Percentiles rank a stretch among this genome's conserved stretches.
Conservation (phyloP, 2,329 filamentous ascomycete species). For the Monosporascus sp. region DNA sequence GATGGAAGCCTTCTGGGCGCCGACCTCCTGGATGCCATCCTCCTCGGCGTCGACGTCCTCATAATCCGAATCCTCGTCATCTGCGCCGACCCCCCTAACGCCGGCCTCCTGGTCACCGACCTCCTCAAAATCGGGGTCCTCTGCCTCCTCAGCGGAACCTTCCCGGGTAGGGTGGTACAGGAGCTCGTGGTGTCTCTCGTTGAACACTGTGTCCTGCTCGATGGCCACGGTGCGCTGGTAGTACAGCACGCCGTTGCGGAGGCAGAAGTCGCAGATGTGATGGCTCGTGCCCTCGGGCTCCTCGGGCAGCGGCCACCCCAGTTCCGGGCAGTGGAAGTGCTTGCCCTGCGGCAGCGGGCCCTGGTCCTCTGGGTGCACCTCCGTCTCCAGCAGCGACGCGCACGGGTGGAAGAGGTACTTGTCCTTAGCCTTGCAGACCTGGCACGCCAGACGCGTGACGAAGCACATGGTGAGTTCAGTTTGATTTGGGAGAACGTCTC, state of each 20-base stretch:
- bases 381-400: constrained; percentile 1
- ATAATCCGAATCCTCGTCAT: too few species aligned
- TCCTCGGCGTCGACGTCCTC: too few species aligned
- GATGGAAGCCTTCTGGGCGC: too few species aligned
- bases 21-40: too few species aligned
- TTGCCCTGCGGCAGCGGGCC: not conserved
- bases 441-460: constrained; percentile 3
- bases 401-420: constrained; percentile 4
- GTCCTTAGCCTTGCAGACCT: constrained; percentile 2
- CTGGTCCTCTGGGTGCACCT: not conserved
- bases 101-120: not conserved
- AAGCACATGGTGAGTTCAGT: constrained; percentile 2
- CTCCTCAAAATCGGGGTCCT: not conserved
- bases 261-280: constrained; percentile 13
- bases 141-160: not conserved
- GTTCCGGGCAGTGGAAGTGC: constrained; percentile 7
- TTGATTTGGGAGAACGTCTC: too few species aligned
- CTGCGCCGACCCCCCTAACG: not conserved
- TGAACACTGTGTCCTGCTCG: not conserved
- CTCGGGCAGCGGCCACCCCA: constrained; percentile 11
- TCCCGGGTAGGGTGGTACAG: not conserved
- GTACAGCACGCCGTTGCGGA: not conserved
- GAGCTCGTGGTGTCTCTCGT: not conserved
- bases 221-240: constrained; percentile 1
- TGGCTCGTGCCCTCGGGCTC: not conserved